These are phyloP conservation scores for Aspergillus amoenus DNA, from an alignment of 2,329 filamentous ascomycete genomes.

Conservation along the genomic window DNA sequence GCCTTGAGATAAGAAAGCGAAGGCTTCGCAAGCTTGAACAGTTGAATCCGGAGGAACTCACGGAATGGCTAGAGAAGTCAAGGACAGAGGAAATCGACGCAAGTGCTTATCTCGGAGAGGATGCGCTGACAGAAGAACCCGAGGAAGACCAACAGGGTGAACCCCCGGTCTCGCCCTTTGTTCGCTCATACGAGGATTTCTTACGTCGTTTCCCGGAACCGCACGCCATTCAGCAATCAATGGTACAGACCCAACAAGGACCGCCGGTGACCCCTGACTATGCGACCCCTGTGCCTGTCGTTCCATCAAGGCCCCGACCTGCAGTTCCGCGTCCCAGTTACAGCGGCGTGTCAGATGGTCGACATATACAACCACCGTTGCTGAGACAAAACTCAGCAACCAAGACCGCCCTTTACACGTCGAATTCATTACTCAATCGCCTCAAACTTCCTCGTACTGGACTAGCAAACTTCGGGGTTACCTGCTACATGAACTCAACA, in stretches of 20 bases:
- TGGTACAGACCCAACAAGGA: slow-evolving; percentile 46
- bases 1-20: slow-evolving; percentile 56
- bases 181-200: slow-evolving; percentile 79
- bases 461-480: slow-evolving; percentile 75
- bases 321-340: slow-evolving; percentile 72
- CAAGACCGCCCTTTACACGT: slow-evolving; percentile 45
- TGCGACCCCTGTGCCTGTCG: slow-evolving; percentile 54
- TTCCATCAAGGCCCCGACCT: slow-evolving; percentile 65
- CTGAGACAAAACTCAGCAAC: slow-evolving; percentile 46
- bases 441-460: slow-evolving; percentile 65
- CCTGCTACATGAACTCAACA: slow-evolving; percentile 91
- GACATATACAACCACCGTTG: slow-evolving; percentile 44
- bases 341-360: slow-evolving; percentile 71
- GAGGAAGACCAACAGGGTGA: slow-evolving; percentile 48
- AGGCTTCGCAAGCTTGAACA: slow-evolving; percentile 64
- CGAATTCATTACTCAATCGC: slow-evolving; percentile 42
- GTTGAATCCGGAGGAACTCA: slow-evolving; percentile 77
- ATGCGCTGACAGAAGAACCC: slow-evolving; percentile 39
- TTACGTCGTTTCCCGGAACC: slow-evolving; percentile 76
- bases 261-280: slow-evolving; percentile 30
- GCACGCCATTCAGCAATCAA: slow-evolving; percentile 58
- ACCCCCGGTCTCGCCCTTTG: slow-evolving; percentile 50
- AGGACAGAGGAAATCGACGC: slow-evolving; percentile 62
- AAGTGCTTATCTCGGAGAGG: slow-evolving; percentile 39
- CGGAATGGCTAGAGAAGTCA: slow-evolving; percentile 75